Evolutionary conservation across 2,329 filamentous ascomycete species (phyloP).

Genomic region (Tolypocladium ovalisporum): DNA sequence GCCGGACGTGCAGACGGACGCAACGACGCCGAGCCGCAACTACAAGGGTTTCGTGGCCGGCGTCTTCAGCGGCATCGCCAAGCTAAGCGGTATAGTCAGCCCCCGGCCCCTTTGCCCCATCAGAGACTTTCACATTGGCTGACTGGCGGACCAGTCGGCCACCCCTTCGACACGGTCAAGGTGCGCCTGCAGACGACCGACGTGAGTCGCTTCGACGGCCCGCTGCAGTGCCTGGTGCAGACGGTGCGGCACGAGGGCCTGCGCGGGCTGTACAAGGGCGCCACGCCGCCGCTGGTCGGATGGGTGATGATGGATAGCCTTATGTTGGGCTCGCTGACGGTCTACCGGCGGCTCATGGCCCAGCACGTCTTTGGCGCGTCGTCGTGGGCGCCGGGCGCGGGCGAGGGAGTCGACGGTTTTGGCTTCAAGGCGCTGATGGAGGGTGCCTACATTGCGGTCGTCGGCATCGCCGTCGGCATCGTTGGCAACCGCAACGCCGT

Average conservation of each 20-base stretch:
- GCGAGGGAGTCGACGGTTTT: conserved; percentile 5
- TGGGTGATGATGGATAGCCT: conserved; percentile 97
- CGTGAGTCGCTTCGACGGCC: conserved; percentile 67
- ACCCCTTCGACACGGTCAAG: conserved; percentile 92
- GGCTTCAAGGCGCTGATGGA: conserved; percentile 4
- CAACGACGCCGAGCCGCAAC: conserved; percentile 25
- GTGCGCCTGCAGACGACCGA: conserved; percentile 86
- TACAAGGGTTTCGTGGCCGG: conserved; percentile 97
- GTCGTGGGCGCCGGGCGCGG: conserved; percentile 15
- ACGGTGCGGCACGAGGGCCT: conserved; percentile 81
- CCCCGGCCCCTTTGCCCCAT: neutral
- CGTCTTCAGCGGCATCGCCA: conserved; percentile 89
- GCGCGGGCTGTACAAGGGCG: conserved; percentile 84
- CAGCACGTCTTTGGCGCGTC: conserved; percentile 62
- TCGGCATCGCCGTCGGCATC: neutral
- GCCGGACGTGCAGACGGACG: neutral
- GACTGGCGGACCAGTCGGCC: conserved; percentile 35
- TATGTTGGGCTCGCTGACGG: conserved; percentile 85
- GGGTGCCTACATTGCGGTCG: neutral
- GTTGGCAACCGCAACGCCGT: conserved; percentile 4
- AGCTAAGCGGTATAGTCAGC: conserved; percentile 57
- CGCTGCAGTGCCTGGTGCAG: conserved; percentile 73
- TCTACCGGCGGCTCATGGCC: conserved; percentile 77
- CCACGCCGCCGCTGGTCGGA: conserved; percentile 79
- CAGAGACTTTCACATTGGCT: neutral